A percentile compares a stretch with the other conserved stretches of the same genome.
phyloP scores from a whole-genome alignment of 768 basidiomycete genomes.

The Leucosporidium creatinivorum region DNA sequence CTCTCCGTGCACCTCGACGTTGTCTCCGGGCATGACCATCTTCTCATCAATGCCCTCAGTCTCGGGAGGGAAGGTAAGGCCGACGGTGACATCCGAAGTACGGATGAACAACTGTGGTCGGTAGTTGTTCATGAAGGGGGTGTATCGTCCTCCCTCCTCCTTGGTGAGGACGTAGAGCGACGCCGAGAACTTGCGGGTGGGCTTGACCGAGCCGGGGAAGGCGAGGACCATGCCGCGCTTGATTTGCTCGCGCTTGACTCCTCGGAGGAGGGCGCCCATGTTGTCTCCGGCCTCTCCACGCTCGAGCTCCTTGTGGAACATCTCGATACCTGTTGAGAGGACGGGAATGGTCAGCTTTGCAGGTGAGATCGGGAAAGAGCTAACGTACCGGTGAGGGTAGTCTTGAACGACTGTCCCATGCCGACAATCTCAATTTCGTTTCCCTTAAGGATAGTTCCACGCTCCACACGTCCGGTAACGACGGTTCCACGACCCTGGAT shows the following conservation, averaged over 20 bases:
- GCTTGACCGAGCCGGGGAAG: slow-evolving; percentile 80
- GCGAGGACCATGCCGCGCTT: slow-evolving; percentile 86
- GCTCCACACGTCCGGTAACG: slow-evolving; percentile 89
- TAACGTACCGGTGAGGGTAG: slow-evolving; percentile 91
- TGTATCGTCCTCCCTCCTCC: slow-evolving; percentile 60
- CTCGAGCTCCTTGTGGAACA: slow-evolving; percentile 99
- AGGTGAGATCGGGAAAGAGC: slow-evolving; percentile 32
- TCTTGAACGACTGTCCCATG: slow-evolving; percentile 71
- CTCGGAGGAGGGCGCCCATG: slow-evolving; percentile 95
- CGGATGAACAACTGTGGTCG: slow-evolving; percentile 92
- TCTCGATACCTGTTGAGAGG: slow-evolving; percentile 50
- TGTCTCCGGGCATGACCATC: slow-evolving; percentile 95
- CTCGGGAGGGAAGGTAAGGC: slow-evolving; percentile 76
- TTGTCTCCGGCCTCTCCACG: slow-evolving; percentile 98
- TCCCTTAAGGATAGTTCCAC: slow-evolving; percentile 83
- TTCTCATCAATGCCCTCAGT: slow-evolving; percentile 53
- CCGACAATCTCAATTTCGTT: slow-evolving; percentile 90
- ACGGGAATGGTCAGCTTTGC: not conserved
- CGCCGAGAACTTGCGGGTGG: slow-evolving; percentile 89
- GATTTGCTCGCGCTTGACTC: slow-evolving; percentile 93
- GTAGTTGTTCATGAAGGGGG: slow-evolving; percentile 76
- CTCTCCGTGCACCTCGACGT: slow-evolving; percentile 81
- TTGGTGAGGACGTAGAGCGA: slow-evolving; percentile 84
- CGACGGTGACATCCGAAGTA: slow-evolving; percentile 84
- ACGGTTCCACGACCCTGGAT: slow-evolving; percentile 98